Percentiles rank a stretch among this genome's conserved stretches.
Conservation (phyloP, 1,284 basidiomycete genomes). For the Pseudozyma hubeiensis region DNA sequence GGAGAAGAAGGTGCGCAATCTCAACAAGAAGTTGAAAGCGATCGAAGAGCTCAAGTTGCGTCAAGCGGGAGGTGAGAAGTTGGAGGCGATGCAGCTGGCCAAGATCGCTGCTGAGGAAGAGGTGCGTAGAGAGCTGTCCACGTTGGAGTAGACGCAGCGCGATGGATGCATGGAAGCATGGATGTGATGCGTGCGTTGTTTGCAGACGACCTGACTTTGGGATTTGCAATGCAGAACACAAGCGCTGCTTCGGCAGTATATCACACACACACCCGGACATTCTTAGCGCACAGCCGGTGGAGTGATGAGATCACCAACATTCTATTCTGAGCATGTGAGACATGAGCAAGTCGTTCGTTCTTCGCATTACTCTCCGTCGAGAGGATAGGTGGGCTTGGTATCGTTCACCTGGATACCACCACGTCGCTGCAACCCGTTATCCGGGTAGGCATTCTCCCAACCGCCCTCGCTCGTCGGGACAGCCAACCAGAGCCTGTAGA, state of each 20-base stretch:
- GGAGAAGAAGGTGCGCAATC: conserved; percentile 75
- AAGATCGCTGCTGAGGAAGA: conserved; percentile 91
- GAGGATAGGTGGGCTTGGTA: conserved; percentile 68
- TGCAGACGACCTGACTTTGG: neutral
- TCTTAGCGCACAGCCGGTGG: neutral
- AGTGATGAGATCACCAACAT: neutral
- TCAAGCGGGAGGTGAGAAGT: conserved; percentile 82
- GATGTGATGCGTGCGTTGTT: neutral
- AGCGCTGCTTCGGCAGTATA: neutral
- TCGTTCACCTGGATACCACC: conserved; percentile 68
- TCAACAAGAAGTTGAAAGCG: conserved; percentile 93
- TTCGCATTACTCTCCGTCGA: conserved; percentile 69
- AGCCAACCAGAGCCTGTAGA: conserved; percentile 71
- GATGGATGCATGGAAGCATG: neutral
- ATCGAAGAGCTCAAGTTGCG: conserved; percentile 95
- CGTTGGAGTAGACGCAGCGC: conserved; percentile 68
- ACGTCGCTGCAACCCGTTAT: conserved; percentile 67
- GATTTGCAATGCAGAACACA: neutral
- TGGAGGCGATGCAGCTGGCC: conserved; percentile 92
- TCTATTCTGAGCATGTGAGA: neutral
- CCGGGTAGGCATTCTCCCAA: conserved; percentile 70
- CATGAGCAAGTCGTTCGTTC: no score
- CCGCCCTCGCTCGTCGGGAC: conserved; percentile 69
- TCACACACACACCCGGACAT: neutral
- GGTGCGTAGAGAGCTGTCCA: conserved; percentile 81